Conservation (phyloP, 768 basidiomycete species). For the Pleurotus giganteus region DNA sequence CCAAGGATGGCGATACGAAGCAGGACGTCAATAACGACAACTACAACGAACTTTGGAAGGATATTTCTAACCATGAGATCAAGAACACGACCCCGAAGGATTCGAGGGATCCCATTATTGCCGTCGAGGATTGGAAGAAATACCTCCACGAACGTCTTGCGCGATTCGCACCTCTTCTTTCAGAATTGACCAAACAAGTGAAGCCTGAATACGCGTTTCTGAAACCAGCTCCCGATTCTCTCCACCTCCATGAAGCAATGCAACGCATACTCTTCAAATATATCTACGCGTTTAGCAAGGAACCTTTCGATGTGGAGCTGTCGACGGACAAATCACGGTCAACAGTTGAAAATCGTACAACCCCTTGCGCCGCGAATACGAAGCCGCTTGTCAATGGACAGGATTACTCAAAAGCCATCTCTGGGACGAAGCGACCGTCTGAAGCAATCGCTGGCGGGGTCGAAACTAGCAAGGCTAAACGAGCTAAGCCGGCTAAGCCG, state of each 20-base stretch:
- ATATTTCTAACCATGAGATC: constrained; percentile 10
- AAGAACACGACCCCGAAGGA: no score
- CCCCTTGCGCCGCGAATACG: no score
- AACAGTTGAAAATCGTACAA: not conserved
- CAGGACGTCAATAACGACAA: not conserved
- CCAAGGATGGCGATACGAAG: no score
- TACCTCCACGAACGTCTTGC: constrained; percentile 3
- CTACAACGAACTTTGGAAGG: constrained; percentile 2
- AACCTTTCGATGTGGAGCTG: not conserved
- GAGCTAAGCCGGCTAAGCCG: no score
- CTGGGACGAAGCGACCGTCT: no score
- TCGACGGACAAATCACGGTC: not conserved
- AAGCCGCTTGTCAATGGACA: no score
- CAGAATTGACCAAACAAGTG: constrained; percentile 2
- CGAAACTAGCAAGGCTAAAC: no score
- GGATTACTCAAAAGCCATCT: no score
- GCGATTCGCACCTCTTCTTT: not conserved
- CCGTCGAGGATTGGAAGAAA: not conserved
- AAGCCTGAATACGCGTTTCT: constrained; percentile 1
- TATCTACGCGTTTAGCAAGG: not conserved
- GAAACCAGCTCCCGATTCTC: not conserved
- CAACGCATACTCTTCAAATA: constrained; percentile 5
- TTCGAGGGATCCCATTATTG: not conserved
- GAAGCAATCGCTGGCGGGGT: no score
- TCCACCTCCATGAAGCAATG: constrained; percentile 10